Evolutionary conservation across 176 grass and related monocot species (phyloP), one percentile per base, ranked within the genome.

Genomic region (Pontederia crassipes): DNA sequence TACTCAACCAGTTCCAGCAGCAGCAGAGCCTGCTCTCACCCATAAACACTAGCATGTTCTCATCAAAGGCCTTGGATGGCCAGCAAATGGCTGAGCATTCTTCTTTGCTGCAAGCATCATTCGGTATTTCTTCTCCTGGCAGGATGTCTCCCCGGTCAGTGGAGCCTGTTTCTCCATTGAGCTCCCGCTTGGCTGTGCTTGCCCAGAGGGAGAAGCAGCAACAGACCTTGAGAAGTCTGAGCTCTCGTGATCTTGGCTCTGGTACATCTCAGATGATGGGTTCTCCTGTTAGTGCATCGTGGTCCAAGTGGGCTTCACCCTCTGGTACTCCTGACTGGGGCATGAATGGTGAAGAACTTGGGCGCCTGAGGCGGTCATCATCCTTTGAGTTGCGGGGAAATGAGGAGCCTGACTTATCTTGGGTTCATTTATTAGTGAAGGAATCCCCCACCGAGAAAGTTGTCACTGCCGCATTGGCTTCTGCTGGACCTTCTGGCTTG

Each of bases 1-100:
- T 89, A 17, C 78, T 95, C 27, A 79, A 82, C 62, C 89, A 95
- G 68, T 89, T 95, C 28, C 89, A 95, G 78, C 49, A 40, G 32
- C 32, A 40, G 32, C 32, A 40, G 32, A 40, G 32, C 6, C 32
- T 40, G 32, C 32, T 4, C 2, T 40, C 32, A 40, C 32, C 32
- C 6, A 7, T 40, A 3, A 40, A 40, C 32, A 40, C 32, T 0
- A 7, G 32, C 32, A 40, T 40, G 32, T 40, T 40, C 6, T 7
- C 32, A 40, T 7, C 32, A 3, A 95, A 16, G 20, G 68, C 58
- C 49, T 59, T 56, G 11, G 32, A 58, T 20, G 59, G 26, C 4
- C 50, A 64, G 49, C 58, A 71, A 35, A 26, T 67, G 14, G 17
- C 65, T 11, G 65, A 50, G 32, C 66, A 48, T 6, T 73, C 90